A percentile compares a stretch with the other conserved stretches of the same genome.
Conservation (phyloP, 2,329 filamentous ascomycete genomes). For the Fusarium circinatum region DNA sequence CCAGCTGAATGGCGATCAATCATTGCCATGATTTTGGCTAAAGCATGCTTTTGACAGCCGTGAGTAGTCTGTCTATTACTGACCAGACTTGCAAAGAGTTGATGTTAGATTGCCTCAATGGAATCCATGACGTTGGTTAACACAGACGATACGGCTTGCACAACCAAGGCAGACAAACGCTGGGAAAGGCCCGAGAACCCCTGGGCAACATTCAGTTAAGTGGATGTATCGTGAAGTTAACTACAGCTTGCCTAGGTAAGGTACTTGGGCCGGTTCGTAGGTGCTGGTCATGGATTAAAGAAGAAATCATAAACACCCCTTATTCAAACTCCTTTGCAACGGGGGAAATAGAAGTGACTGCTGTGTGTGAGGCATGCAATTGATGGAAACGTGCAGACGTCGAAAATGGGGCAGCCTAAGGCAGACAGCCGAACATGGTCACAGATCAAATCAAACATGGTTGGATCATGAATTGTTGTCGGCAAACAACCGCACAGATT, state of each 20-base stretch:
- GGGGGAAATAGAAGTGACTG: neutral
- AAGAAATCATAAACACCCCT: neutral
- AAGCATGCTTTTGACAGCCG: neutral
- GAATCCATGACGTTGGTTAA: too few species aligned
- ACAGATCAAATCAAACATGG: slow-evolving; percentile 1
- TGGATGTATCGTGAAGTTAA: neutral
- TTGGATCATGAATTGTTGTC: slow-evolving; percentile 13
- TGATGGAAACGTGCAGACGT: neutral
- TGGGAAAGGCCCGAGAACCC: neutral
- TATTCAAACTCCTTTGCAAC: neutral
- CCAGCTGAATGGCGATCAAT: slow-evolving; percentile 4
- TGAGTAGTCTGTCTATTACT: neutral
- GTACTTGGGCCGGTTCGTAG: neutral
- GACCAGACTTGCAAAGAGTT: neutral
- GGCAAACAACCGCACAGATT: neutral
- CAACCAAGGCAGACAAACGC: neutral
- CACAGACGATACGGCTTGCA: neutral
- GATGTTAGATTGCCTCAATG: neutral
- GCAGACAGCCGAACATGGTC: slow-evolving; percentile 12
- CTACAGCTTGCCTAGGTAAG: neutral
- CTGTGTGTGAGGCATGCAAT: neutral
- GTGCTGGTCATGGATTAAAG: neutral
- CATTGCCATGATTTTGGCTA: neutral
- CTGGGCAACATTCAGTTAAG: neutral
- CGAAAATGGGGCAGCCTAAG: slow-evolving; percentile 5